A percentile compares a stretch with the other conserved stretches of the same genome.
Conservation (phyloP, 1,139 yeast species). For the Taphrina communis region DNA sequence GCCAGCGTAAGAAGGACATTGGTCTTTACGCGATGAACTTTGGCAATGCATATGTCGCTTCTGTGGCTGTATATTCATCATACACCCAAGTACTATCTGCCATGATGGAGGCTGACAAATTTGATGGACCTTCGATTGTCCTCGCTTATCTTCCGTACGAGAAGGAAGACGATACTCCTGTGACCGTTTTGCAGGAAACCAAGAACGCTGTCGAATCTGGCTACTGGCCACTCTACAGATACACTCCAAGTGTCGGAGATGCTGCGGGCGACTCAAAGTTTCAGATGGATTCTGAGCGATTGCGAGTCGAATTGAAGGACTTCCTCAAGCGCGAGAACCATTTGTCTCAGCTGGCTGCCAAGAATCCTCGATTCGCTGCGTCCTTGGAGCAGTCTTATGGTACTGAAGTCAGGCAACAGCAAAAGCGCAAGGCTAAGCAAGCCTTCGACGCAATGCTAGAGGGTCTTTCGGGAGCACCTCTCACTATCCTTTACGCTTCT, state of each 20-base stretch:
- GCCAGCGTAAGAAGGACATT: conserved; percentile 79
- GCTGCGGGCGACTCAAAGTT: conserved; percentile 60
- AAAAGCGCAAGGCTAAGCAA: conserved; percentile 71
- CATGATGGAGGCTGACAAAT: conserved; percentile 82
- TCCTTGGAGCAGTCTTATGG: conserved; percentile 70
- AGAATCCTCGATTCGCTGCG: conserved; percentile 77
- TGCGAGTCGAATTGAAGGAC: conserved; percentile 74
- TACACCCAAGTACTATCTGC: conserved; percentile 93
- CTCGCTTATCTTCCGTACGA: conserved; percentile 86
- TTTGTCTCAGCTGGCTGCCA: conserved; percentile 72
- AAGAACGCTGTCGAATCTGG: conserved; percentile 91
- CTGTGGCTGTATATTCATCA: conserved; percentile 90
- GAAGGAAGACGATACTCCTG: conserved; percentile 69
- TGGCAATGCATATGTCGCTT: conserved; percentile 88
- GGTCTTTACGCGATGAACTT: conserved; percentile 96
- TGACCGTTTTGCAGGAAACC: conserved; percentile 81
- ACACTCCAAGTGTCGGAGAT: conserved; percentile 63
- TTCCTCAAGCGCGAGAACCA: conserved; percentile 91
- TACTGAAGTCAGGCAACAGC: conserved; percentile 64
- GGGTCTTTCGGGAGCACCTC: conserved; percentile 90
- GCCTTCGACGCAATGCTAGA: conserved; percentile 79
- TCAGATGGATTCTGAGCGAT: conserved; percentile 81
- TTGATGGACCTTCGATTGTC: conserved; percentile 87
- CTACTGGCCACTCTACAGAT: conserved; percentile 93
- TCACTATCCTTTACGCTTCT: conserved; percentile 87